Evolutionary conservation across 1,284 basidiomycete genomes (phyloP), one percentile per base, ranked within the genome.

Genomic region (Marasmius tenuissimus): DNA sequence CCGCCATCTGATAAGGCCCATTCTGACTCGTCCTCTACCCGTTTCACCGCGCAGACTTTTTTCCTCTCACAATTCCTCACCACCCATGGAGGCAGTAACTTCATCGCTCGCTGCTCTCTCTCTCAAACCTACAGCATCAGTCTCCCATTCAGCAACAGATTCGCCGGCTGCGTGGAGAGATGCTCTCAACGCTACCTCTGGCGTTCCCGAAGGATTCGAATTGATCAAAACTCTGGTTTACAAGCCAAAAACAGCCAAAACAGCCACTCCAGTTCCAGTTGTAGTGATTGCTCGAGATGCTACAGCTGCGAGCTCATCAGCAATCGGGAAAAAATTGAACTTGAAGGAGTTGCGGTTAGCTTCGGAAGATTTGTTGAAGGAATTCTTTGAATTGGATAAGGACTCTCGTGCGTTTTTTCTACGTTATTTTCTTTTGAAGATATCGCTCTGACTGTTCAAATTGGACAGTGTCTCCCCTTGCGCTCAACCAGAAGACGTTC

Each of bases 181-280:
- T 57, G 82, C 85, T 40, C 74, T 93, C 67, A 75, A 79, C 61
- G 77, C 81, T 6, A 73, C 74, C 54, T 63, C 78, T 37, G 74
- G 79, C 33, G 78, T 81, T 38, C 89, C 91, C 1, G 72, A 76
- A 57, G 76, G 79, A 6, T 92, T 89, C 71, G 84, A 91, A 71
- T 80, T 92, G 67, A 82, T 90, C 73, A 94, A 95, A 76, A 92
- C 89, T 39, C 85, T 95, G 67, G 90, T 94, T 59, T 94, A 92
- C 85, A 95, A 95, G 72, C 93, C 93, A 40, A 94, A 94, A 76
- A 94, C 94, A 1, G 91, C 95, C 54, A 97, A 97, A 77, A 85
- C 85, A 0, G 94, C 92, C 6, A 87, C 85, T 33, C 88, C 94
- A 1, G 85, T 93, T 60, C 96, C 95, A 7, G 87, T 97, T 58